Base-by-base conservation (phyloP, 108 stramenopile species). In the Thalassiosira profunda region DNA sequence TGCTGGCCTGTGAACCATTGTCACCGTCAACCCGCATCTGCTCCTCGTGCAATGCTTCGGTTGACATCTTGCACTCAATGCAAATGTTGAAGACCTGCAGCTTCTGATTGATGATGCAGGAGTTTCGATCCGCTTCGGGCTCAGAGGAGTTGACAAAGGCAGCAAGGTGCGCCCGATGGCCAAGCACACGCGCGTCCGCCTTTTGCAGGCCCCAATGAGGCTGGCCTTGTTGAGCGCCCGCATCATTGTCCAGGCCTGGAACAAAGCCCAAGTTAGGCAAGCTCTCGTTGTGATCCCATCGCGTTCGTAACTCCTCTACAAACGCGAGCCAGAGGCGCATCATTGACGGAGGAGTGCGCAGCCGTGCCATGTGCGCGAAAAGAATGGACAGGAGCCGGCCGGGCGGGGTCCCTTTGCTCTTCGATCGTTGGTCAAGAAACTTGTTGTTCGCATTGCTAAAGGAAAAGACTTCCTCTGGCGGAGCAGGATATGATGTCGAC, bases 31-130 rank as follows among this genome's bases (percentile, higher is more conserved):
- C 28, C 18, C 12, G 28, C 28, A 45, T 21, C 35, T 37, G 40
- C 51, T 63, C 63, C 8, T 76, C 36, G 11, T 58, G 52, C 62
- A 80, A 31, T 20, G 67, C 54, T 54, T 94, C 89, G 0, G 54
- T 43, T 12, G 84, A 85, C 25, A 88, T 68, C 26, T 85, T 80
- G 46, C 85, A 82, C 43, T 94, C 93, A 31, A 94, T 74, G 45
- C 90, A 88, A 34, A 94, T 57, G 56, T 94, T 89, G 55, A 89
- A 89, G 4, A 91, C 86, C 76, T 94, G 87, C n/a, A 95, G 65
- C 48, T 90, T 95, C 67, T 95, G 93, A 45, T 88, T 86, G 59
- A 95, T 88, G 35, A 92, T 65, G 35, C 93, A 95, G 58, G 89
- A 63, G 38, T 74, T 58, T 24, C 86, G 83, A 49, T 85, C 87